Evolutionary conservation across 2,329 filamentous ascomycete species (phyloP).

Genomic region (Capronia coronata): DNA sequence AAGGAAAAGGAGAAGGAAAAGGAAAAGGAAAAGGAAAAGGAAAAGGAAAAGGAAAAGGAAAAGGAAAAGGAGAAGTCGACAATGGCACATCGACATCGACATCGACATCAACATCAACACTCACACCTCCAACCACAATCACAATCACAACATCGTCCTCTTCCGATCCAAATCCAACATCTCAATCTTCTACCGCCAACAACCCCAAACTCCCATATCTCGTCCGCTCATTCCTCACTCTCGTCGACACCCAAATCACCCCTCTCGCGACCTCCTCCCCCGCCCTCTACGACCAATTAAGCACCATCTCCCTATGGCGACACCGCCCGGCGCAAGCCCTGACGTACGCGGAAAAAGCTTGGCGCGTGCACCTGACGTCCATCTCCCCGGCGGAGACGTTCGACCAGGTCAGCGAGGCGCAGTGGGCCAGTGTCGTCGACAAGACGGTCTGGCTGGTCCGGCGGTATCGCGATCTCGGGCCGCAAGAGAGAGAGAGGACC

Average conservation of each 20-base stretch:
- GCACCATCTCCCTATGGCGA: conserved; percentile 66
- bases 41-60: too few species aligned
- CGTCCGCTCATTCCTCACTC: conserved; percentile 50
- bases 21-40: too few species aligned
- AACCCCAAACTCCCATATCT: conserved; percentile 50
- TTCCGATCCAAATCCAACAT: conserved; percentile 5
- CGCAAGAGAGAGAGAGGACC: conserved; percentile 40
- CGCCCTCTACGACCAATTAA: conserved; percentile 69
- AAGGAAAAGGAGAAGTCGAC: too few species aligned
- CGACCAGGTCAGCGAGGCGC: conserved; percentile 46
- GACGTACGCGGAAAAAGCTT: conserved; percentile 81
- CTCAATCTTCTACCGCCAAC: too few species aligned
- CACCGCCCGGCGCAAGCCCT: conserved; percentile 65
- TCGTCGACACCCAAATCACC: conserved; percentile 68
- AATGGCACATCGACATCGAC: not conserved
- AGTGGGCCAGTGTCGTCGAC: conserved; percentile 67
- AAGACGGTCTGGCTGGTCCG: conserved; percentile 76
- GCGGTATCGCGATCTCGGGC: conserved; percentile 72
- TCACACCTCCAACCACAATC: too few species aligned
- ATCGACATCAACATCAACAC: conserved; percentile 28
- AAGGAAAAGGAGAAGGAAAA: too few species aligned
- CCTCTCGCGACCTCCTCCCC: conserved; percentile 78
- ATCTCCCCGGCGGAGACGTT: conserved; percentile 10
- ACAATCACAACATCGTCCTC: conserved; percentile 31
- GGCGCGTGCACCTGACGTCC: conserved; percentile 52